phyloP scores from a whole-genome alignment of 2,329 filamentous ascomycete genomes.

The Phyllachora maydis region DNA sequence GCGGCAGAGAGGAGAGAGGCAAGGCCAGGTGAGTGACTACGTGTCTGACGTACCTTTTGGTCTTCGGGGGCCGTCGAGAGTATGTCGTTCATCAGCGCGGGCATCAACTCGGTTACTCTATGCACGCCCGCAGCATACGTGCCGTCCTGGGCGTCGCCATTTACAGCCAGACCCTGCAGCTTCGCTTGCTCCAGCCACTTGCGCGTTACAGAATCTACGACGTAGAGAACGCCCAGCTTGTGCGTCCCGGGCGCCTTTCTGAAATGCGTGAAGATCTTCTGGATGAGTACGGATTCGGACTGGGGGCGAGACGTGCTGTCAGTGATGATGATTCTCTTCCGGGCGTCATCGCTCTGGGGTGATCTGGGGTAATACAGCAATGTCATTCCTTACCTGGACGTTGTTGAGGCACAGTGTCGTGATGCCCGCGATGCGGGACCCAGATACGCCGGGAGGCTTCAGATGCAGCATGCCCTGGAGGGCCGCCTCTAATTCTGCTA shows the following conservation, averaged over 20 bases:
- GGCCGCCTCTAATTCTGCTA: constrained; percentile 77
- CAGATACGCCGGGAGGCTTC: constrained; percentile 86
- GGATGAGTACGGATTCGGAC: constrained; percentile 88
- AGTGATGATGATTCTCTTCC: no score
- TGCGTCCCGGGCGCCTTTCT: constrained; percentile 87
- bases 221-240: constrained; percentile 97
- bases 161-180: constrained; percentile 61
- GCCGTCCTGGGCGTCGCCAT: constrained; percentile 66
- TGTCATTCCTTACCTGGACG: constrained; percentile 75
- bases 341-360: no score
- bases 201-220: constrained; percentile 98
- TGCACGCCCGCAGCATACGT: constrained; percentile 90
- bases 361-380: constrained; percentile 9
- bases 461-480: constrained; percentile 80
- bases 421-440: constrained; percentile 74
- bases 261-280: constrained; percentile 94
- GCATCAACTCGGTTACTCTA: constrained; percentile 89
- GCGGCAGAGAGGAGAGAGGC: constrained; percentile 4
- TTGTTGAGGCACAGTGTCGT: constrained; percentile 76
- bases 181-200: constrained; percentile 97
- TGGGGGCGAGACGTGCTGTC: constrained; percentile 4
- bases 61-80: constrained; percentile 71
- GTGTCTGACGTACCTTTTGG: constrained; percentile 74
- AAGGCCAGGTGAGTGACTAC: constrained; percentile 3
- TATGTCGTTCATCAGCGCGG: constrained; percentile 88